Percentiles rank a stretch among this genome's conserved stretches.
phyloP scores from a whole-genome alignment of 805 yeast species.

The Candida sanyiensis region DNA sequence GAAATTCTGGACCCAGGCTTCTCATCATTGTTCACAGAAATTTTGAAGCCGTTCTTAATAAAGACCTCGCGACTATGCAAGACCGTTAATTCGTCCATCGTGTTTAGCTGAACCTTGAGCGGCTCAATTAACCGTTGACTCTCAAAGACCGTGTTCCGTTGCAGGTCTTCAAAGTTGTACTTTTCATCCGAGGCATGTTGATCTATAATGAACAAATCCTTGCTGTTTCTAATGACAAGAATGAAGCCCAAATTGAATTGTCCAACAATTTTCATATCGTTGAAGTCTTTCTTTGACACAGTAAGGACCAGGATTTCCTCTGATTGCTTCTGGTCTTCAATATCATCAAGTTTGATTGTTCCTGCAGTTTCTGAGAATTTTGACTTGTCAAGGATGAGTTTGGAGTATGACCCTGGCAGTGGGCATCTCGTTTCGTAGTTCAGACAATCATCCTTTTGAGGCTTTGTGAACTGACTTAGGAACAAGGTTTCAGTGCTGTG shows the following conservation, averaged over 20 bases:
- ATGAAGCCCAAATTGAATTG: constrained; percentile 96
- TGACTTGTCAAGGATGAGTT: too few relatives aligned
- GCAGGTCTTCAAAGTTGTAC: constrained; percentile 74
- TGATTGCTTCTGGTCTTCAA: constrained; percentile 43
- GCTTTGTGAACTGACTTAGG: too few relatives aligned
- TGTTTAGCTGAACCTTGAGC: constrained; percentile 52
- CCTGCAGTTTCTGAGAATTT: too few relatives aligned
- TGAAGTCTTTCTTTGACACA: constrained; percentile 68
- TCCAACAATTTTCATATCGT: constrained; percentile 74
- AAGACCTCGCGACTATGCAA: constrained; percentile 54
- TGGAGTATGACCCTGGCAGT: too few relatives aligned
- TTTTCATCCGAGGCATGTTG: constrained; percentile 99
- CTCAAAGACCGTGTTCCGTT: constrained; percentile 48
- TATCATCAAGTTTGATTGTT: constrained; percentile 30
- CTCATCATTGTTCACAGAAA: constrained; percentile 43
- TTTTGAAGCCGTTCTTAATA: constrained; percentile 70
- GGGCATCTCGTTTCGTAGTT: constrained; percentile 13
- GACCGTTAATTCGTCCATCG: constrained; percentile 73
- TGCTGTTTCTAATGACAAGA: constrained; percentile 48
- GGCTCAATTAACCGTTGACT: constrained; percentile 68
- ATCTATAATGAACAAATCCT: constrained; percentile 82
- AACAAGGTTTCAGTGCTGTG: too few relatives aligned
- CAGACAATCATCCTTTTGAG: constrained; percentile 1
- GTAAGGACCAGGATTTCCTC: constrained; percentile 54
- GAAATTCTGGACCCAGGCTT: constrained; percentile 52